Evolutionary conservation across 106 monocot genomes (phyloP).

Genomic region (Gastrodia elata): DNA sequence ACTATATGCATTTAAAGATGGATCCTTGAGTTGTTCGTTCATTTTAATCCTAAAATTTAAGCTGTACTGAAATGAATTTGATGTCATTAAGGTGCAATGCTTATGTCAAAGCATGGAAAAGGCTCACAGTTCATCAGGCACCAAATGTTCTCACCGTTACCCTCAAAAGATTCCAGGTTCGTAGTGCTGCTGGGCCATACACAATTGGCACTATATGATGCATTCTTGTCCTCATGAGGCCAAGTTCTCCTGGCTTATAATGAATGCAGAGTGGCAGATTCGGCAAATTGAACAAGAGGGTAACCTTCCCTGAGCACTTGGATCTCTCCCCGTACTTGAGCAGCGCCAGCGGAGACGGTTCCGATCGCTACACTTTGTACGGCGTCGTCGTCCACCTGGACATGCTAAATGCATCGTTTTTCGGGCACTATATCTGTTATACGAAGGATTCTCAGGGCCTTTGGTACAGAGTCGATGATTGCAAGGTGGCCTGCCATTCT

Average conservation of each 20-base stretch:
- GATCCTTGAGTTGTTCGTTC: no score
- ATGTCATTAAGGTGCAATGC: conserved; percentile 74
- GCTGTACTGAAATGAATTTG: no score
- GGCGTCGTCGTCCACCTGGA: conserved; percentile 94
- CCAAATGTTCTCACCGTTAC: conserved; percentile 90
- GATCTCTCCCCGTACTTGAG: conserved; percentile 82
- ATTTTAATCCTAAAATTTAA: no score
- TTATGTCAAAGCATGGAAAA: conserved; percentile 87
- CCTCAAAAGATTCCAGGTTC: conserved; percentile 92
- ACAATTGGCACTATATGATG: no score
- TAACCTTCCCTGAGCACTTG: conserved; percentile 71
- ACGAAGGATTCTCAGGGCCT: conserved; percentile 50
- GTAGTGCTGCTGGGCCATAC: neutral
- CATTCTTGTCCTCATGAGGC: neutral
- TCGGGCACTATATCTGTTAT: conserved; percentile 95
- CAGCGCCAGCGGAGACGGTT: conserved; percentile 36
- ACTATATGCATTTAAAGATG: no score
- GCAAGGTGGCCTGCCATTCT: conserved; percentile 57
- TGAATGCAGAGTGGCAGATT: conserved; percentile 91
- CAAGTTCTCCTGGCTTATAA: neutral
- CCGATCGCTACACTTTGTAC: conserved; percentile 67
- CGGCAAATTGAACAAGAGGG: conserved; percentile 88
- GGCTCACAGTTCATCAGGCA: conserved; percentile 80
- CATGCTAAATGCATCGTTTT: conserved; percentile 94
- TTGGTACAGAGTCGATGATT: conserved; percentile 89